These are phyloP conservation scores for Diaporthe sp. DNA, from an alignment of 2,329 filamentous ascomycete genomes.

Conservation along the genomic window DNA sequence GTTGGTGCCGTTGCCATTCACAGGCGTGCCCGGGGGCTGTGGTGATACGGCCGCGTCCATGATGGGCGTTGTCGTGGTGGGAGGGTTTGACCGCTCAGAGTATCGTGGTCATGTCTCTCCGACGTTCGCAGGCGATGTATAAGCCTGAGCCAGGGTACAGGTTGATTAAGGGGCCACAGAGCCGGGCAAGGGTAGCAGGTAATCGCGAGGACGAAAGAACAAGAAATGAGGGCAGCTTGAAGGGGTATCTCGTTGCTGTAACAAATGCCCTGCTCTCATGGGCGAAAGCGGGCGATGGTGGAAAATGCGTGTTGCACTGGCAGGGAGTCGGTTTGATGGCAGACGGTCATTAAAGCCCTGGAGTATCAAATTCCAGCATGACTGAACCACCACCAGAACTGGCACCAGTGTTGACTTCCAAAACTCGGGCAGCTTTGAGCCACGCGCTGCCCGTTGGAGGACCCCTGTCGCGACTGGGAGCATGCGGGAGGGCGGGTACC, in stretches of 20 bases:
- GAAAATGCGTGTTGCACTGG: conserved; percentile 27
- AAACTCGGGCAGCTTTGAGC: conserved; percentile 36
- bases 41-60: conserved; percentile 69
- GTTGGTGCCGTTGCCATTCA: conserved; percentile 57
- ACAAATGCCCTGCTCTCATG: conserved; percentile 34
- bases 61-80: conserved; percentile 46
- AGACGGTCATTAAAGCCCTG: conserved; percentile 17
- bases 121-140: conserved; percentile 22
- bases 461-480: conserved; percentile 41
- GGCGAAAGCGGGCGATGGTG: conserved; percentile 21
- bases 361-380: conserved; percentile 27
- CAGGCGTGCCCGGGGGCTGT: conserved; percentile 57
- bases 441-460: conserved; percentile 40
- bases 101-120: conserved; percentile 40
- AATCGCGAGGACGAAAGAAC: conserved; percentile 32
- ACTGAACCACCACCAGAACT: conserved; percentile 31
- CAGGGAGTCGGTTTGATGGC: conserved; percentile 25
- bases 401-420: conserved; percentile 39
- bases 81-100: conserved; percentile 22
- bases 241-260: conserved; percentile 38
- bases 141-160: conserved; percentile 18
- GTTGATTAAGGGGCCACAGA: conserved; percentile 38
- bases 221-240: conserved; percentile 39
- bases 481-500: conserved; percentile 27
- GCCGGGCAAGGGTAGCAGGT: conserved; percentile 11